phyloP scores from a whole-genome alignment of 2,329 filamentous ascomycete genomes.

The Microdochium paspali region DNA sequence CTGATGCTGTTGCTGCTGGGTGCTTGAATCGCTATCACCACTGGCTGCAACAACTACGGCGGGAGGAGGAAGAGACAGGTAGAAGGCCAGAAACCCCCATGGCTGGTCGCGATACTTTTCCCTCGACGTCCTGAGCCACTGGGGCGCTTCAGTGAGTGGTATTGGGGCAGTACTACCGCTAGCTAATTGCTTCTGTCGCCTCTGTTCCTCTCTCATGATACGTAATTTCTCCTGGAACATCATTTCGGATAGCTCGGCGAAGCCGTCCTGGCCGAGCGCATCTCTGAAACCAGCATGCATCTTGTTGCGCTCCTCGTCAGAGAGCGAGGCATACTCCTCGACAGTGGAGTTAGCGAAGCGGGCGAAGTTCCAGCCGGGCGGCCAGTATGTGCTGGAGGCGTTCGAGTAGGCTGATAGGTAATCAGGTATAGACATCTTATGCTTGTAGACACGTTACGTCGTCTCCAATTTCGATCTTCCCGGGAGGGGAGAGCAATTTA shows the following conservation, averaged over 20 bases:
- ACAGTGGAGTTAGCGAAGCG: conserved; percentile 6
- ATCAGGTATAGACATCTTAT: background rate
- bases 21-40: conserved; percentile 2
- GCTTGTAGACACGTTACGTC: background rate
- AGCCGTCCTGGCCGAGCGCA: conserved; percentile 7
- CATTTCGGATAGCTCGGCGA: conserved; percentile 3
- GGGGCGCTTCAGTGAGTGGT: too few relatives aligned
- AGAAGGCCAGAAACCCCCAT: conserved; percentile 9
- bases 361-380: conserved; percentile 9
- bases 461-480: too few relatives aligned
- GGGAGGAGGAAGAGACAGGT: conserved; percentile 1
- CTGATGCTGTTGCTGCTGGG: background rate
- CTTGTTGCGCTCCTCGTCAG: conserved; percentile 7
- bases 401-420: conserved; percentile 6
- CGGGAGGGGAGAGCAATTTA: too few relatives aligned
- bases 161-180: background rate
- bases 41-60: conserved; percentile 4
- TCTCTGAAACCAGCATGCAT: conserved; percentile 7
- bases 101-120: background rate
- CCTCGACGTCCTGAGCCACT: conserved; percentile 6
- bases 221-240: conserved; percentile 3
- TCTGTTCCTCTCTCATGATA: conserved; percentile 1
- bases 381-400: conserved; percentile 11
- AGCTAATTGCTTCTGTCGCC: background rate
- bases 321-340: conserved; percentile 2